Conservation (phyloP, 768 basidiomycete genomes). For the Gyrodon lividus region DNA sequence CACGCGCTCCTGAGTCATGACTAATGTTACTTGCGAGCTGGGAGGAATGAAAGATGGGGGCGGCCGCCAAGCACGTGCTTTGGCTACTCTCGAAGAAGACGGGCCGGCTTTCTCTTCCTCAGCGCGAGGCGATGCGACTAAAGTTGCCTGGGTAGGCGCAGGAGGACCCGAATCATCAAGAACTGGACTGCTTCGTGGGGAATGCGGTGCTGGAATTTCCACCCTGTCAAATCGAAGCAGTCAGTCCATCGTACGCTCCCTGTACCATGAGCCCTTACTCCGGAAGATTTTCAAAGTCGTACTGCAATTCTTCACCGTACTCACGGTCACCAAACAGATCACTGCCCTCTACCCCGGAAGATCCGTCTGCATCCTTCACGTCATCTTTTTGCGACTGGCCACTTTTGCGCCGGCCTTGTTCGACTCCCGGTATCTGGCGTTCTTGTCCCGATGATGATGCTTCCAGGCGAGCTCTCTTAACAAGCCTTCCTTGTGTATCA, state of each 20-base stretch:
- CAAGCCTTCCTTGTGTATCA: background rate
- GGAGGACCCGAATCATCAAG: constrained; percentile 9
- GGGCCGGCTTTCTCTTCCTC: background rate
- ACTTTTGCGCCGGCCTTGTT: background rate
- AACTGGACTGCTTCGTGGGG: background rate
- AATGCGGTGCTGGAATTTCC: background rate
- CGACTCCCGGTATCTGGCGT: background rate
- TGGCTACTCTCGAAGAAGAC: background rate
- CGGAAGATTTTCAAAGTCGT: background rate
- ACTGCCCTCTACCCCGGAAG: constrained; percentile 11
- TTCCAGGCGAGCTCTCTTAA: constrained; percentile 16
- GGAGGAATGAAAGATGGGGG: background rate
- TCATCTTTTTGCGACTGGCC: background rate
- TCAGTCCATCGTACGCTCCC: background rate
- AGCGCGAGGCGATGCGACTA: constrained; percentile 20
- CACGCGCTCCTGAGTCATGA: background rate
- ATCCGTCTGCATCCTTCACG: background rate
- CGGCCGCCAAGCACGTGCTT: background rate
- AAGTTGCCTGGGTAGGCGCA: constrained; percentile 24
- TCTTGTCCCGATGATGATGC: background rate
- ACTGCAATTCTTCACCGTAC: background rate
- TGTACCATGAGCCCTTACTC: constrained; percentile 10
- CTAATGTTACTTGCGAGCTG: constrained; percentile 12
- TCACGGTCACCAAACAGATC: constrained; percentile 24
- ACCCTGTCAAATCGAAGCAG: background rate